Percentiles rank a stretch among this genome's conserved stretches.
Conservation (phyloP, 805 yeast genomes). For the Ogataea parapolymorpha region DNA sequence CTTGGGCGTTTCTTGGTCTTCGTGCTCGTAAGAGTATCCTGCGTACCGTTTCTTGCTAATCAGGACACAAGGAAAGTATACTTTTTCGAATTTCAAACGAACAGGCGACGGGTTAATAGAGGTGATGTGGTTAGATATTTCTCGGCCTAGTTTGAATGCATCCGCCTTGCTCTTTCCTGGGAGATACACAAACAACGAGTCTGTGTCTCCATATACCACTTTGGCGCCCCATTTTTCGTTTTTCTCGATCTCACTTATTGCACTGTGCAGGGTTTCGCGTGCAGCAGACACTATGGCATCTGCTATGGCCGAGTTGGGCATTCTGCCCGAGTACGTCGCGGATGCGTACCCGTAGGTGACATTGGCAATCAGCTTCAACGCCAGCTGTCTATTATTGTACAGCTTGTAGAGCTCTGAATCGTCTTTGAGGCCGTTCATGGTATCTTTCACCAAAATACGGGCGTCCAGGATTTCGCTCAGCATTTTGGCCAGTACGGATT, state of each 20-base stretch:
- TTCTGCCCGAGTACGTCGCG: slow-evolving; percentile 92
- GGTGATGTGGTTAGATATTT: slow-evolving; percentile 65
- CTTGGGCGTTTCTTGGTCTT: slow-evolving; percentile 50
- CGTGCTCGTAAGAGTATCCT: slow-evolving; percentile 72
- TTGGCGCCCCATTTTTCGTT: slow-evolving; percentile 72
- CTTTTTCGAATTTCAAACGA: slow-evolving; percentile 84
- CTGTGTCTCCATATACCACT: slow-evolving; percentile 97
- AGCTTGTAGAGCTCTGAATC: slow-evolving; percentile 51
- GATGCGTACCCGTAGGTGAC: slow-evolving; percentile 96
- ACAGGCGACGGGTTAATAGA: slow-evolving; percentile 74
- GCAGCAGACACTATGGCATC: slow-evolving; percentile 93
- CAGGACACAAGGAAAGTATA: slow-evolving; percentile 81
- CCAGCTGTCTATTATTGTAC: slow-evolving; percentile 76
- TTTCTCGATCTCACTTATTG: slow-evolving; percentile 65
- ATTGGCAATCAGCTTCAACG: slow-evolving; percentile 85
- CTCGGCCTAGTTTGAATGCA: slow-evolving; percentile 73
- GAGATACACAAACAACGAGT: slow-evolving; percentile 83
- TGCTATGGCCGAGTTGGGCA: slow-evolving; percentile 95
- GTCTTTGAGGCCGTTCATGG: slow-evolving; percentile 54
- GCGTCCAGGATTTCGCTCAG: slow-evolving; percentile 77
- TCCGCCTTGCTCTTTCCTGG: slow-evolving; percentile 78
- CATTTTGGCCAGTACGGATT: slow-evolving; percentile 79
- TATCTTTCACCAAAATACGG: slow-evolving; percentile 71
- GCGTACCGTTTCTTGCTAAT: slow-evolving; percentile 88
- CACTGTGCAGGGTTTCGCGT: slow-evolving; percentile 72